phyloP scores from a whole-genome alignment of 306 rosid species.

The Lithocarpus polystachyus region DNA sequence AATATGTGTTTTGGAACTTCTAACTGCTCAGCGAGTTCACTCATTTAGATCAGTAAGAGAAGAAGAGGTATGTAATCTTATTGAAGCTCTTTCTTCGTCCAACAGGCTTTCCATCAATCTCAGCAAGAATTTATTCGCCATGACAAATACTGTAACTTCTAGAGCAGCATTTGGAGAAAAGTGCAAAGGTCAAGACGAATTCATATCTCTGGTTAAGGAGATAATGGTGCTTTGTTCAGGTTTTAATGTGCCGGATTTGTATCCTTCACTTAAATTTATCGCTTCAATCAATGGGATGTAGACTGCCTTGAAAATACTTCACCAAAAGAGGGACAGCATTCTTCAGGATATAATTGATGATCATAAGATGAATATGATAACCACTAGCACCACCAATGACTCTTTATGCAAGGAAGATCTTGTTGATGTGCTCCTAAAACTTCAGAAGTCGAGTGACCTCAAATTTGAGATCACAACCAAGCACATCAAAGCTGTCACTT shows the following conservation, averaged over 20 bases:
- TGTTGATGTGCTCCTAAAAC: conserved; percentile 25
- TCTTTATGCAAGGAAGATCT: conserved; percentile 12
- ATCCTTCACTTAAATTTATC: conserved; percentile 24
- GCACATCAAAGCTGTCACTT: conserved; percentile 24
- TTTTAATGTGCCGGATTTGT: conserved; percentile 11
- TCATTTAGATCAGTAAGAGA: conserved; percentile 10
- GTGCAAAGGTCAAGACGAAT: conserved; percentile 14
- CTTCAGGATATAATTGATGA: conserved; percentile 19
- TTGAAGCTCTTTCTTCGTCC: not conserved
- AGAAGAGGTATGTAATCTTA: not conserved
- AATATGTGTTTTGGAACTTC: not conserved
- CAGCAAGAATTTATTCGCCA: not conserved
- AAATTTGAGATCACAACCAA: not conserved
- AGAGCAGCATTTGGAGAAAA: conserved; percentile 16
- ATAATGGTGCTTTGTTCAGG: not conserved
- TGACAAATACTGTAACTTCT: not conserved
- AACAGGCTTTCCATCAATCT: not conserved
- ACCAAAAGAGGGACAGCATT: not conserved
- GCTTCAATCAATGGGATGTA: conserved; percentile 6
- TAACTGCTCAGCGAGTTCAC: conserved; percentile 22
- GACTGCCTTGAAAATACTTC: not conserved
- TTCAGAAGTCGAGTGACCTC: conserved; percentile 1
- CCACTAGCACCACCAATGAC: not conserved
- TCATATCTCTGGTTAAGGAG: not conserved
- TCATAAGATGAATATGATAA: not conserved